Percentiles rank a stretch among this genome's conserved stretches.
Evolutionary conservation across 805 yeast species (phyloP).

Genomic region (Yamadazyma olivae): DNA sequence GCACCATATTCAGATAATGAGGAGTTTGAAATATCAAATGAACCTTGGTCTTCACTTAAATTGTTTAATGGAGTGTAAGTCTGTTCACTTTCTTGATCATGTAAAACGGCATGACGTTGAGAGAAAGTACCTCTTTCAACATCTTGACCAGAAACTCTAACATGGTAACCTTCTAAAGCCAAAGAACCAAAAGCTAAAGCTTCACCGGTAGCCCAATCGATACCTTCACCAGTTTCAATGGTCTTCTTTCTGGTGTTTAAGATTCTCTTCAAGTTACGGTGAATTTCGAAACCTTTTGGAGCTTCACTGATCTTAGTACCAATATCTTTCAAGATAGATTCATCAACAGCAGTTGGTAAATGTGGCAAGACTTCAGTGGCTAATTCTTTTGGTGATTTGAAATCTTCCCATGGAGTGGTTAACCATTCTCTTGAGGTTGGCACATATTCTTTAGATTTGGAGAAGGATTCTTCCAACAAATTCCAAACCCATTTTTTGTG

Average conservation of each 20-base stretch:
- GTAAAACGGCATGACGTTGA: constrained; percentile 97
- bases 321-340: constrained; percentile 64
- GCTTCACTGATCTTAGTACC: constrained; percentile 78
- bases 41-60: constrained; percentile 77
- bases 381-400: constrained; percentile 95
- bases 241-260: constrained; percentile 83
- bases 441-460: constrained; percentile 82
- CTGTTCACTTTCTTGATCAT: constrained; percentile 86
- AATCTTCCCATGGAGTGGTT: constrained; percentile 98
- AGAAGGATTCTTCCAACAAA: constrained; percentile 84
- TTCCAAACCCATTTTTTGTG: constrained; percentile 99
- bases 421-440: constrained; percentile 97
- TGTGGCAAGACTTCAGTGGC: constrained; percentile 96
- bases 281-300: constrained; percentile 86
- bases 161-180: constrained; percentile 89
- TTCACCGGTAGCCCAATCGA: constrained; percentile 99
- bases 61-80: constrained; percentile 84
- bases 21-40: constrained; percentile 86
- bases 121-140: constrained; percentile 99
- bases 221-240: constrained; percentile 84
- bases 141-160: constrained; percentile 98
- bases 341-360: constrained; percentile 89
- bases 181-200: constrained; percentile 96
- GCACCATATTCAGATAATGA: constrained; percentile 98
- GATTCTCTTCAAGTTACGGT: constrained; percentile 94